These are phyloP conservation scores for Drechslerella coelobrocha DNA, from an alignment of 2,329 filamentous ascomycete genomes.

Conservation along the genomic window DNA sequence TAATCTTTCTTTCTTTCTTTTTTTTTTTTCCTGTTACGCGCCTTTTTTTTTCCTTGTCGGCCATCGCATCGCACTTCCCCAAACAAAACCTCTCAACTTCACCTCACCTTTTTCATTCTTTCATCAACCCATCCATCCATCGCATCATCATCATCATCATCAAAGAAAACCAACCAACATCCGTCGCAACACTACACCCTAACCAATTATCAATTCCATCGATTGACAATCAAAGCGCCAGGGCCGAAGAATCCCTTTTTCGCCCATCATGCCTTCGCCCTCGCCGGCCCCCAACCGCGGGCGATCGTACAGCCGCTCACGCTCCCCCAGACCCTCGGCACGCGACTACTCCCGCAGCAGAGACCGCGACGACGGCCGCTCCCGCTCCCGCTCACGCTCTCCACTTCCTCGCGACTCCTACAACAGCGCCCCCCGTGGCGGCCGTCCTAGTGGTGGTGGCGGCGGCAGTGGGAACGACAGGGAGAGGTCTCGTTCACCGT, in stretches of 20 bases:
- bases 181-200: too few species aligned
- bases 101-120: background rate
- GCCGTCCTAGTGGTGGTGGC: background rate
- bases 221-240: background rate
- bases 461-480: too few species aligned
- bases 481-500: constrained; percentile 21
- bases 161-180: too few species aligned
- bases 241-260: background rate
- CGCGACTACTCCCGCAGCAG: constrained; percentile 39
- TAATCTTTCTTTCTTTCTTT: background rate
- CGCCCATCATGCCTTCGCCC: constrained; percentile 27
- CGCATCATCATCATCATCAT: too few species aligned
- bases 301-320: constrained; percentile 42
- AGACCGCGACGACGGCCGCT: background rate
- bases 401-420: constrained; percentile 1
- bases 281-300: constrained; percentile 37
- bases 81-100: constrained; percentile 2
- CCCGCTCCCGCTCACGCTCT: constrained; percentile 21
- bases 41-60: background rate
- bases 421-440: background rate
- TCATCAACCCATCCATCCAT: too few species aligned
- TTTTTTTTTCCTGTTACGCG: constrained; percentile 3
- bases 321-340: constrained; percentile 33
- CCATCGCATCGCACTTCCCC: background rate
- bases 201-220: background rate